phyloP scores from a whole-genome alignment of 1,284 basidiomycete species.

The Peniophora sp. region DNA sequence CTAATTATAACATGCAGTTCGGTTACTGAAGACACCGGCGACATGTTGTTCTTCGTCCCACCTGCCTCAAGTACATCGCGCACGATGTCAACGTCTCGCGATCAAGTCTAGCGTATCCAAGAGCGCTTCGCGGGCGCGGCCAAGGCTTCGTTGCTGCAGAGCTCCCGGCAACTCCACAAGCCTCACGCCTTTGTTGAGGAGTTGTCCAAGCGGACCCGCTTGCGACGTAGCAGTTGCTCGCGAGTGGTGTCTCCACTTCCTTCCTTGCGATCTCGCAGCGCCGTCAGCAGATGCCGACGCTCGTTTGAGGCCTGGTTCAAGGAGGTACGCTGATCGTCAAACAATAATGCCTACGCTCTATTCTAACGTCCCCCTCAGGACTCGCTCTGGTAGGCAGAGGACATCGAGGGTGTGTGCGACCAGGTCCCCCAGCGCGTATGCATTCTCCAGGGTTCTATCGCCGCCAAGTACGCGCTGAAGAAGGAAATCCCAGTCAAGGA shows the following conservation, averaged over 20 bases:
- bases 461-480: slow-evolving; percentile 79
- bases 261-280: slow-evolving; percentile 94
- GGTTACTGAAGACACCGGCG: slow-evolving; percentile 80
- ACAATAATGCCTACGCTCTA: background rate
- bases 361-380: slow-evolving; percentile 47
- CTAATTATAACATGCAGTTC: slow-evolving; percentile 21
- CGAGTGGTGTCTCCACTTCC: slow-evolving; percentile 92
- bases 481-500: slow-evolving; percentile 95
- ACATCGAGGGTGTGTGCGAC: slow-evolving; percentile 97
- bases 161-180: slow-evolving; percentile 79
- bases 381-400: slow-evolving; percentile 96
- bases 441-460: slow-evolving; percentile 95
- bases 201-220: slow-evolving; percentile 86
- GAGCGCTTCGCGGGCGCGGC: slow-evolving; percentile 89
- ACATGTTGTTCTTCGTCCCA: slow-evolving; percentile 92
- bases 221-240: slow-evolving; percentile 80
- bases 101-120: slow-evolving; percentile 95
- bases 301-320: slow-evolving; percentile 99
- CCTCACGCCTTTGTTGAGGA: slow-evolving; percentile 70
- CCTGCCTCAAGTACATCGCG: slow-evolving; percentile 87
- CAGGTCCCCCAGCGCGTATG: slow-evolving; percentile 97
- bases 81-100: slow-evolving; percentile 94
- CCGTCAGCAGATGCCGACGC: slow-evolving; percentile 95
- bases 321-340: slow-evolving; percentile 57
- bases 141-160: slow-evolving; percentile 88